phyloP scores from a whole-genome alignment of 352 stramenopile genomes.

The Phytopythium litorale region DNA sequence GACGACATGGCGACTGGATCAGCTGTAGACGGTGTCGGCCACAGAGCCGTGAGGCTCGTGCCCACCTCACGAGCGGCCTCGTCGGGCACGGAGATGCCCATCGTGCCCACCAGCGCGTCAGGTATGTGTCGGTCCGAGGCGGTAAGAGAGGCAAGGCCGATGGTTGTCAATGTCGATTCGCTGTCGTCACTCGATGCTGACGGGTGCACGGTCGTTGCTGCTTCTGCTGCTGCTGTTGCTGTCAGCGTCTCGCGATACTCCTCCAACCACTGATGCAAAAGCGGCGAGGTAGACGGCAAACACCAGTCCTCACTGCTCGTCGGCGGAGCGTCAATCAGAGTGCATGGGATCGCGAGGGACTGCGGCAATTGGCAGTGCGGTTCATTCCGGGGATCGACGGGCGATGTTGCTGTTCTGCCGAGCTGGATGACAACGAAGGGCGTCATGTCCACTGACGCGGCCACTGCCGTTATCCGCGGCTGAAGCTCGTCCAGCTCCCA shows the following conservation, averaged over 20 bases:
- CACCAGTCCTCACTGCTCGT: constrained; percentile 1
- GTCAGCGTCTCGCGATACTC: background rate
- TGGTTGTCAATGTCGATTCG: background rate
- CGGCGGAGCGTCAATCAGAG: background rate
- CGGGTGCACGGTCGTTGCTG: background rate
- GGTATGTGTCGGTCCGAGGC: background rate
- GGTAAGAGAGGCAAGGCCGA: background rate
- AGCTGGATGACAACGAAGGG: background rate
- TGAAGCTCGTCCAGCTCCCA: background rate
- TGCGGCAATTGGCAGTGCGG: background rate
- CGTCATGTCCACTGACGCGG: background rate
- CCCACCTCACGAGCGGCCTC: background rate
- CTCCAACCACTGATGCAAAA: background rate
- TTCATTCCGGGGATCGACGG: background rate
- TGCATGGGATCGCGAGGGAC: background rate
- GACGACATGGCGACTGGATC: background rate
- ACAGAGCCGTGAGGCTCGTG: background rate
- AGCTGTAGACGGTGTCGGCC: background rate
- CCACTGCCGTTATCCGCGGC: background rate
- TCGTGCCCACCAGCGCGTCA: background rate
- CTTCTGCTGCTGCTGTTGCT: background rate
- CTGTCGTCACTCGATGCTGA: background rate
- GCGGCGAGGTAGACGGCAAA: background rate
- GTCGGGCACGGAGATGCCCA: background rate
- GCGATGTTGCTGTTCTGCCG: background rate